phyloP scores from a whole-genome alignment of 306 rosid genomes.

The Cyclanthera cordifolia region DNA sequence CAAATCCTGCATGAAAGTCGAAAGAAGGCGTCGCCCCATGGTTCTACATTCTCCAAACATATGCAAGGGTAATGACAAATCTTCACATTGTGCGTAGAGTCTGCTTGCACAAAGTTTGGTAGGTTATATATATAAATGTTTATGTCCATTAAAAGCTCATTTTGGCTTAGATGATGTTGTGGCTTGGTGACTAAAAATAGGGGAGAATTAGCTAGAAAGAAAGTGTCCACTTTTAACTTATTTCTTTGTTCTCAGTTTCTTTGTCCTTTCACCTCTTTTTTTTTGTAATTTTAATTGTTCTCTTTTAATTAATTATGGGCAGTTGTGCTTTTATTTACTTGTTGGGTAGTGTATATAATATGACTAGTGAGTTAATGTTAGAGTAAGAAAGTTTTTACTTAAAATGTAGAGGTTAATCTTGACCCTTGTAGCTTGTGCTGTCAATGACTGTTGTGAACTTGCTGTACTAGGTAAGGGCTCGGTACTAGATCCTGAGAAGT shows the following conservation, averaged over 20 bases:
- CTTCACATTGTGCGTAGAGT: not conserved
- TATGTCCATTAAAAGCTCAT: not conserved
- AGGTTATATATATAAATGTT: not conserved
- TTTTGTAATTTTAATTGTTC: conserved; percentile 1
- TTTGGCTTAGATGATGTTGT: not conserved
- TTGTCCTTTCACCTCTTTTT: not conserved
- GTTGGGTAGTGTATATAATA: conserved; percentile 70
- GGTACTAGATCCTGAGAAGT: no score
- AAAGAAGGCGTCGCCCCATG: conserved; percentile 43
- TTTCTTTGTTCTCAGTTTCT: conserved; percentile 1
- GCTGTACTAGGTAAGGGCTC: no score
- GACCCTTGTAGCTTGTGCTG: no score
- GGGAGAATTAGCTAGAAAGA: conserved; percentile 17
- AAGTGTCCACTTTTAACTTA: conserved; percentile 15
- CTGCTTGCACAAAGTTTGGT: conserved; percentile 27
- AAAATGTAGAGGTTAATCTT: no score
- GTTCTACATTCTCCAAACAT: conserved; percentile 27
- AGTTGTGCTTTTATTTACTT: conserved; percentile 33
- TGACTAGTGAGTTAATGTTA: conserved; percentile 27
- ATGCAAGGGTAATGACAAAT: not conserved
- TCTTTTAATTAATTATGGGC: conserved; percentile 40
- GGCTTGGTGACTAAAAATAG: conserved; percentile 19
- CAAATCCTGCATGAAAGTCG: conserved; percentile 33
- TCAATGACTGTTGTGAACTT: no score
- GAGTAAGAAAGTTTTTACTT: conserved; percentile 8